These are phyloP conservation scores for Corylus americana DNA, from an alignment of 306 rosid species.

Conservation along the genomic window DNA sequence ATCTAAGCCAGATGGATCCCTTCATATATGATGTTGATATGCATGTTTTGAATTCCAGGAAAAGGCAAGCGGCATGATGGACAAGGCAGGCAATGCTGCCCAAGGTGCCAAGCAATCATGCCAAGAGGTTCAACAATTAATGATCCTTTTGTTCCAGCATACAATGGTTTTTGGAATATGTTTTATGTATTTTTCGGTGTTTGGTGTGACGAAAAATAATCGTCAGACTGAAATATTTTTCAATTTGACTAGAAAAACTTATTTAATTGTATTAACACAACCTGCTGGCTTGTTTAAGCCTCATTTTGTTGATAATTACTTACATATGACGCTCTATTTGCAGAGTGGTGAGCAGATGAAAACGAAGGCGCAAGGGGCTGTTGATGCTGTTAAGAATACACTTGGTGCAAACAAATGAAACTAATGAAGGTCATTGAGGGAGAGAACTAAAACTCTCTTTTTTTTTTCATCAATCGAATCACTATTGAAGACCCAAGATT, in stretches of 20 bases:
- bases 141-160: background rate
- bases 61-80: conserved; percentile 39
- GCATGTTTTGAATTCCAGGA: conserved; percentile 33
- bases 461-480: no score
- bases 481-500: no score
- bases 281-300: no score
- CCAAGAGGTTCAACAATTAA: conserved; percentile 35
- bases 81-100: conserved; percentile 36
- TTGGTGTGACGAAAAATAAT: no score
- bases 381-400: conserved; percentile 21
- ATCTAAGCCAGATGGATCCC: background rate
- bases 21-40: background rate
- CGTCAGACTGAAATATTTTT: no score
- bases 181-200: no score
- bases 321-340: background rate
- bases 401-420: conserved; percentile 33
- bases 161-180: no score
- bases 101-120: conserved; percentile 44
- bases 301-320: no score
- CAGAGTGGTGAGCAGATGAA: conserved; percentile 46
- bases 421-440: background rate
- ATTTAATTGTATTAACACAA: background rate
- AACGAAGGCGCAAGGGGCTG: conserved; percentile 32
- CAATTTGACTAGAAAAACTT: background rate
- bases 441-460: no score